Evolutionary conservation across 495 filamentous ascomycete genomes (phyloP), one percentile per base, ranked within the genome.

Genomic region (Penicillium bovifimosum): DNA sequence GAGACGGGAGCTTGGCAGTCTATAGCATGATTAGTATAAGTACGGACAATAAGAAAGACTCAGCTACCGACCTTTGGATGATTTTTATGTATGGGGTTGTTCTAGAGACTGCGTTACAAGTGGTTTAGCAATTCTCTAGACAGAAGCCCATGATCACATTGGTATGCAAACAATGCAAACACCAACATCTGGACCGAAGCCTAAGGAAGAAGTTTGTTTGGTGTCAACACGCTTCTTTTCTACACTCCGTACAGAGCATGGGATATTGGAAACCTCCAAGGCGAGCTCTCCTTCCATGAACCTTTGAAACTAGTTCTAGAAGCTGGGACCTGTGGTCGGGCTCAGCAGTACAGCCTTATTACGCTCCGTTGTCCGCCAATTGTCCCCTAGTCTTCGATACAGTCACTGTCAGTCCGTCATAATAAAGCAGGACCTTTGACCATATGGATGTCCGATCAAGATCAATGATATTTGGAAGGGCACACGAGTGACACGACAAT

Each of bases 121-220:
- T 14, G 7, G n/a, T 47, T 14, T 13, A 24, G 33, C 32, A 27
- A 26, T 27, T 35, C 24, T 33, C 6, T 17, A n/a, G 32, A 36
- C 9, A 31, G 36, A 47, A 36, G 44, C 29, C 39, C 20, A 38
- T 17, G 11, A 29, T 43, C 18, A 34, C 41, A 18, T 9, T 7
- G 9, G 8, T 0, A 10, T 50, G 45, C 53, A 55, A 55, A 55
- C 53, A 43, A 7, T 11, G 32, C 45, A 55, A 55, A 55, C 46
- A 42, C 13, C 9, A 31, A 31, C 34, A n/a, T 14, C 33, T 5
- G 11, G 33, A n/a, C 33, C 13, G 5, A 31, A 31, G 3, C 11
- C 10, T 16, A 13, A 4, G 20, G 20, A 24, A 24, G 20, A 14
- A 6, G 16, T 10, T 5, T 16, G 3, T 3, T 36, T n/a, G 4